Conservation (phyloP, 306 rosid species). For the Citrullus colocynthis region DNA sequence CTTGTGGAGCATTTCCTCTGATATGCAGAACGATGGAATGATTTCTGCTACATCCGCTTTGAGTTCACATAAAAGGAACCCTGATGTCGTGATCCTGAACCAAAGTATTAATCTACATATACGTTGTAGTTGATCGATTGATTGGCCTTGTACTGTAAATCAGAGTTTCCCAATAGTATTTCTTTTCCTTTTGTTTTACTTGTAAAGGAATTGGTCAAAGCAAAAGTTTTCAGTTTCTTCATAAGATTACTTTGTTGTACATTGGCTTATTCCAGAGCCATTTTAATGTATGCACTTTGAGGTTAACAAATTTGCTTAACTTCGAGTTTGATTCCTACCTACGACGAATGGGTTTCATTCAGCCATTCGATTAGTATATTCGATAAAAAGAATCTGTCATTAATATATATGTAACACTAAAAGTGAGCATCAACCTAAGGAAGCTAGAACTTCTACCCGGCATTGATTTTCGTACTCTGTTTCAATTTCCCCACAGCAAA, state of each 20-base stretch:
- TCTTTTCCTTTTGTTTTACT: neutral
- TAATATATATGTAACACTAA: neutral
- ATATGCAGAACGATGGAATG: slow-evolving; percentile 11
- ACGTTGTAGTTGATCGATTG: neutral
- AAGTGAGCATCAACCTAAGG: neutral
- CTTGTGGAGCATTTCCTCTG: slow-evolving; percentile 63
- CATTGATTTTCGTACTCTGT: neutral
- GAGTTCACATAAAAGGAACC: slow-evolving; percentile 42
- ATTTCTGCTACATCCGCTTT: slow-evolving; percentile 7
- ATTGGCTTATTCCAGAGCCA: neutral
- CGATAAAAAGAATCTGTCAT: neutral
- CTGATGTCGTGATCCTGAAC: slow-evolving; percentile 35
- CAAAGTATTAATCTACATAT: neutral
- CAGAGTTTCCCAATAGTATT: neutral
- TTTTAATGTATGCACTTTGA: neutral
- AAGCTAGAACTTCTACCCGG: neutral
- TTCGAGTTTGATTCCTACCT: neutral
- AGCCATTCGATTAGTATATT: neutral
- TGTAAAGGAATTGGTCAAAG: neutral
- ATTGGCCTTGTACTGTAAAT: neutral
- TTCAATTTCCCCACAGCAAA: neutral
- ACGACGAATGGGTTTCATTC: neutral
- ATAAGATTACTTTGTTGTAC: neutral
- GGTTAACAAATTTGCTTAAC: neutral
- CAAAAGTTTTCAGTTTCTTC: neutral